Conservation (phyloP, 2,329 filamentous ascomycete genomes). For the Endocalyx cinctus region DNA sequence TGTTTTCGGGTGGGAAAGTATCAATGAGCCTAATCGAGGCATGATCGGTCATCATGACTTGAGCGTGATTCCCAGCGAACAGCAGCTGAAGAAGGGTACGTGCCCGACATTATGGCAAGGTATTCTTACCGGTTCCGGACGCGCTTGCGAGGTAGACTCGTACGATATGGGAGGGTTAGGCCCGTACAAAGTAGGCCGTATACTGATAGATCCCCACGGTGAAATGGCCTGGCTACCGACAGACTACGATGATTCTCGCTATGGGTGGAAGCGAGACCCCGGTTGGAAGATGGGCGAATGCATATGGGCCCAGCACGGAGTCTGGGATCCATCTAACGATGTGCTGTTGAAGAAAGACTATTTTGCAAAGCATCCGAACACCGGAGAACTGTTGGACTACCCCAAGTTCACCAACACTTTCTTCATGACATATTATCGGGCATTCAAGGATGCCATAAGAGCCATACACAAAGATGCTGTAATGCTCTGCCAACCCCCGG, state of each 20-base stretch:
- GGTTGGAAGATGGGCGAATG: conserved; percentile 93
- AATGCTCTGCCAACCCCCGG: conserved; percentile 86
- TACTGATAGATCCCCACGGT: conserved; percentile 82
- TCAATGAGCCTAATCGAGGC: conserved; percentile 93
- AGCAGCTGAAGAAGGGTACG: conserved; percentile 88
- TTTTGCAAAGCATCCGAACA: conserved; percentile 73
- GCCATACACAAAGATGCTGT: conserved; percentile 74
- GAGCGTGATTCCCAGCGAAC: conserved; percentile 74
- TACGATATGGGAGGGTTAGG: conserved; percentile 95
- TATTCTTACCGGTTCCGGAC: conserved; percentile 84
- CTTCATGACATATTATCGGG: conserved; percentile 81
- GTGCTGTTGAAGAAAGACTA: conserved; percentile 79
- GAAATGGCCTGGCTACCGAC: conserved; percentile 76
- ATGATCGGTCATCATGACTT: conserved; percentile 81
- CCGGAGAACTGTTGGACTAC: conserved; percentile 71
- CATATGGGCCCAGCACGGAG: conserved; percentile 92
- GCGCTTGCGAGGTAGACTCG: conserved; percentile 81
- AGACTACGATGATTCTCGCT: conserved; percentile 80
- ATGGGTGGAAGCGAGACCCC: conserved; percentile 84
- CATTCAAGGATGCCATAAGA: conserved; percentile 70
- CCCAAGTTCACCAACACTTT: conserved; percentile 86
- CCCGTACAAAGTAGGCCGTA: conserved; percentile 80
- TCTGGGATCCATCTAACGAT: conserved; percentile 84
- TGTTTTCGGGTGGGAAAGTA: conserved; percentile 90
- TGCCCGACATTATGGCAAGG: conserved; percentile 93